These are phyloP conservation scores for Podospora appendiculata DNA, from an alignment of 495 filamentous ascomycete genomes.

Conservation along the genomic window DNA sequence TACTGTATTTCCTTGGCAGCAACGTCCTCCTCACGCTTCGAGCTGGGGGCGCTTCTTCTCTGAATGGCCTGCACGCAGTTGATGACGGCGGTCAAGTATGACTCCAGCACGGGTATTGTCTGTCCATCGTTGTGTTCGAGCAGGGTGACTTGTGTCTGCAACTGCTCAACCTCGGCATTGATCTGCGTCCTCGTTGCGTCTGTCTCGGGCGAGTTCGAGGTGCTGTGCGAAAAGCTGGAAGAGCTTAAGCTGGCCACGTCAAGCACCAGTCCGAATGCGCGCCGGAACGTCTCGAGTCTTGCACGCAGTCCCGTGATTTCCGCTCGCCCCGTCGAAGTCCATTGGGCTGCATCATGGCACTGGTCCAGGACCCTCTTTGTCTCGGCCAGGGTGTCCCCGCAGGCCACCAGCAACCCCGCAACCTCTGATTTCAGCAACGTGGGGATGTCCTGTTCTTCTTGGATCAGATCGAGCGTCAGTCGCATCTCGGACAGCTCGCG, in stretches of 20 bases:
- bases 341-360: conserved; percentile 10
- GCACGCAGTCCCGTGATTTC: conserved; percentile 7
- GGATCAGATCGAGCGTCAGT: conserved; percentile 19
- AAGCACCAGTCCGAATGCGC: conserved; percentile 12
- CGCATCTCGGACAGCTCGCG: conserved; percentile 24
- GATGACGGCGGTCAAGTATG: conserved; percentile 11
- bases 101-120: background rate
- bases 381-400: conserved; percentile 9
- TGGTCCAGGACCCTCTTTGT: conserved; percentile 12
- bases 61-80: background rate
- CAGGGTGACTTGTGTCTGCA: background rate
- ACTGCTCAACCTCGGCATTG: conserved; percentile 6
- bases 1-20: too few species aligned
- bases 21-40: too few species aligned
- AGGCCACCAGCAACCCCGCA: conserved; percentile 13
- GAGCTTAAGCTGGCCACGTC: conserved; percentile 13
- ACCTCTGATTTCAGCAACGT: conserved; percentile 12
- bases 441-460: conserved; percentile 15
- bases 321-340: conserved; percentile 6
- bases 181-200: background rate
- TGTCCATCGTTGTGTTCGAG: background rate
- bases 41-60: too few species aligned
- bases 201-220: background rate
- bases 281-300: conserved; percentile 10
- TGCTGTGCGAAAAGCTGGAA: background rate